A percentile compares a stretch with the other conserved stretches of the same genome.
phyloP scores from a whole-genome alignment of 2,329 filamentous ascomycete species.

The Nothopassalora personata region DNA sequence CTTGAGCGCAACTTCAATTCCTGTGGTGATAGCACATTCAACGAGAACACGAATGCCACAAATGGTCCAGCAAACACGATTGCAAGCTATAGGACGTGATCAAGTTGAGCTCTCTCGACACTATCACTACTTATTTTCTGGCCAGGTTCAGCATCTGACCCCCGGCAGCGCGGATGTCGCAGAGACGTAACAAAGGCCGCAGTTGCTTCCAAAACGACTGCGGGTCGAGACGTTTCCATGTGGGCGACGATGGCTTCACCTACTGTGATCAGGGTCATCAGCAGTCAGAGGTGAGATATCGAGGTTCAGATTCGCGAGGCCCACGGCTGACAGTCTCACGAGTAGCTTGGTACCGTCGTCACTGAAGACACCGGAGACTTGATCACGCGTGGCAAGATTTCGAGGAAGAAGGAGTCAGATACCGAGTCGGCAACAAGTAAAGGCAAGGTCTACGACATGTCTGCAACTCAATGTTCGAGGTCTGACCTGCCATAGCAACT shows the following conservation, averaged over 20 bases:
- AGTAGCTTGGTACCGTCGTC: constrained; percentile 29
- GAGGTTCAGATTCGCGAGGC: background rate
- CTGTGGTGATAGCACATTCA: background rate
- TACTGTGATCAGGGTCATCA: constrained; percentile 79
- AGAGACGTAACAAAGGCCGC: constrained; percentile 15
- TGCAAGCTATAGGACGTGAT: background rate
- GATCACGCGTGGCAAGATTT: constrained; percentile 25
- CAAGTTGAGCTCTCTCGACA: too few relatives aligned
- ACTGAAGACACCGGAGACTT: constrained; percentile 31
- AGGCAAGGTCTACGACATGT: constrained; percentile 8
- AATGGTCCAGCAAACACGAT: background rate
- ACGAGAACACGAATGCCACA: background rate
- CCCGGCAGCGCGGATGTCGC: constrained; percentile 19
- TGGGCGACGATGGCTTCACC: constrained; percentile 67
- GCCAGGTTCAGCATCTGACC: too few relatives aligned
- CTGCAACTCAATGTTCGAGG: constrained; percentile 1
- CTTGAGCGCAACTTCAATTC: background rate
- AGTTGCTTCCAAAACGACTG: constrained; percentile 48
- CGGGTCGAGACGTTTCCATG: constrained; percentile 62
- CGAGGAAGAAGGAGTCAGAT: constrained; percentile 27
- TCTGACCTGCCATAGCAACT: constrained; percentile 11
- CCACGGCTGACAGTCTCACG: background rate
- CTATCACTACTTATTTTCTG: too few relatives aligned
- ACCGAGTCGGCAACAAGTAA: constrained; percentile 26
- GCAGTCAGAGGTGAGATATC: constrained; percentile 56